Evolutionary conservation across 1,284 basidiomycete genomes (phyloP).

Genomic region (Dichomitus squalens): DNA sequence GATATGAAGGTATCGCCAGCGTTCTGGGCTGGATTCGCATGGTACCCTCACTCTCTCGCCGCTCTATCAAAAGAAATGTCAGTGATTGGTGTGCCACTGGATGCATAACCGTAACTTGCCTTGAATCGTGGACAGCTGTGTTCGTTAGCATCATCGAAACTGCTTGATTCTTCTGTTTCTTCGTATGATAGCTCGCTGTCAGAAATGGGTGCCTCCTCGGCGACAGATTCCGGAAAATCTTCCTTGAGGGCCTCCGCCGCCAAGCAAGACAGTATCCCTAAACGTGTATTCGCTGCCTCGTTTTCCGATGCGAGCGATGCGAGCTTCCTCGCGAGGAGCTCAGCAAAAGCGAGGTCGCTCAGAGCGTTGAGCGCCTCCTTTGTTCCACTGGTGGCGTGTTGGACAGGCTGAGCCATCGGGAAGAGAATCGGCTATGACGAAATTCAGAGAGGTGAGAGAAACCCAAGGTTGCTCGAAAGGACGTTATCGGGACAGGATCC

Average conservation of each 20-base stretch:
- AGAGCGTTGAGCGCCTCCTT: neutral
- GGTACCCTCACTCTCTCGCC: slow-evolving; percentile 6
- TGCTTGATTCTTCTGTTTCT: neutral
- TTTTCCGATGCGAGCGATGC: neutral
- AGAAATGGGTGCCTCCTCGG: neutral
- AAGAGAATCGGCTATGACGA: neutral
- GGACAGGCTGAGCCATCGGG: slow-evolving; percentile 2
- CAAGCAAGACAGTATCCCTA: slow-evolving; percentile 3
- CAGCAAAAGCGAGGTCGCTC: slow-evolving; percentile 3
- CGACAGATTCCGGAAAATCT: neutral
- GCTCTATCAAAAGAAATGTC: neutral
- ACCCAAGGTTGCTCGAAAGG: neutral
- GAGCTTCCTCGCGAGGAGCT: slow-evolving; percentile 4
- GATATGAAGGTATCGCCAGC: slow-evolving; percentile 3
- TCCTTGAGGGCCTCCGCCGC: neutral
- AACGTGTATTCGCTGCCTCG: neutral
- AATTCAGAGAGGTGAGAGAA: neutral
- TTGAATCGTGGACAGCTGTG: neutral
- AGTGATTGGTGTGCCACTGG: neutral
- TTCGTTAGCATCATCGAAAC: neutral
- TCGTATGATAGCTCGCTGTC: neutral
- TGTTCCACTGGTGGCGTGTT: neutral
- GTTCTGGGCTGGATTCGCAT: neutral
- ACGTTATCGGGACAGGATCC: neutral
- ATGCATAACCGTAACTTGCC: neutral